Evolutionary conservation across 257 asterid genomes (phyloP).

Genomic region (Jaltomata sinuosa): DNA sequence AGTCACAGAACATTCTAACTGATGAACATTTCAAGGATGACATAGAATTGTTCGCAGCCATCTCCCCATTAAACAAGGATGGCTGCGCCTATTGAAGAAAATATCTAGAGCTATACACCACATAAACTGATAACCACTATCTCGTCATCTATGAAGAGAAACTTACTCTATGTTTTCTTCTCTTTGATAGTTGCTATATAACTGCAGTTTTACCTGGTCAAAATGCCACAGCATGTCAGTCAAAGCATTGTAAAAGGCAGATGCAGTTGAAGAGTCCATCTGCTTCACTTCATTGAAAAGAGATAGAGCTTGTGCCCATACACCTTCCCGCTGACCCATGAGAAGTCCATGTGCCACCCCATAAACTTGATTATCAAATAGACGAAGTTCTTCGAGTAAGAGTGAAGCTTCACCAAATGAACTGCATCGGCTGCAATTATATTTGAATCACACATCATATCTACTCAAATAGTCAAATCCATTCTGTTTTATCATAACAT

Average conservation of each 20-base stretch:
- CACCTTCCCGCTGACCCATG: constrained; percentile 52
- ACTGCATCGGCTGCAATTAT: constrained; percentile 68
- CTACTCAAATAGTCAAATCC: background rate
- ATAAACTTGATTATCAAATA: constrained; percentile 74
- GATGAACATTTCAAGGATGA: background rate
- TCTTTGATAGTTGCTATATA: background rate
- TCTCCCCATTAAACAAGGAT: background rate
- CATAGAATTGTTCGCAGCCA: background rate
- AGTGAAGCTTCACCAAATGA: constrained; percentile 87
- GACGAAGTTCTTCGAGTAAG: constrained; percentile 74
- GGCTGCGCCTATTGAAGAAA: background rate
- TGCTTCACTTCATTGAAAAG: constrained; percentile 83
- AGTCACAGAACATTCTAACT: background rate
- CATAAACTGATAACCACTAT: background rate
- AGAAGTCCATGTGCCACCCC: constrained; percentile 98
- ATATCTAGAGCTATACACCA: background rate
- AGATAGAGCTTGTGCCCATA: constrained; percentile 71
- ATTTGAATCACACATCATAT: background rate
- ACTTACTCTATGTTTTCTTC: background rate
- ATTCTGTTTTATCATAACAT: background rate
- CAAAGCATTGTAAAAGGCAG: constrained; percentile 92
- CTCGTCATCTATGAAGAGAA: background rate
- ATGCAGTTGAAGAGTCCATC: constrained; percentile 87
- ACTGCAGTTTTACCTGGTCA: constrained; percentile 58
- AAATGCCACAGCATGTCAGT: constrained; percentile 96